Percentiles rank a stretch among this genome's conserved stretches.
These are phyloP conservation scores for Pythium angustatum DNA, from an alignment of 352 stramenopile species.

Conservation along the genomic window DNA sequence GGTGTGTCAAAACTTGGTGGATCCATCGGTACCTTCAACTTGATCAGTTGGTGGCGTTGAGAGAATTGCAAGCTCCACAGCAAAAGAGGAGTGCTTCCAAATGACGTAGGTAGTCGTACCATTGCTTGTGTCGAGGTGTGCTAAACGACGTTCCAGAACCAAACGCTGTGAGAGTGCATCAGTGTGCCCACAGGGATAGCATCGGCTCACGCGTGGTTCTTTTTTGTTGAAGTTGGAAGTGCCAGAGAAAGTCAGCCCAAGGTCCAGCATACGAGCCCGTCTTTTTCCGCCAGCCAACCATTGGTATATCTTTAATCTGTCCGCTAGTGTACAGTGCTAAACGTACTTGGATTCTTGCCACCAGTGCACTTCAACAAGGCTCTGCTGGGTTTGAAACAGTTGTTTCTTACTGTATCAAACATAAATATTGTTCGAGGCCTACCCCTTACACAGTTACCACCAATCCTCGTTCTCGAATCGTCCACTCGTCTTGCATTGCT, in stretches of 20 bases:
- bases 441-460: conserved; percentile 11
- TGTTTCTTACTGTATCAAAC: conserved; percentile 28
- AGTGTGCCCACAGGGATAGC: neutral
- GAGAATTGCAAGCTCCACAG: no score
- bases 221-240: conserved; percentile 72
- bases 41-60: neutral
- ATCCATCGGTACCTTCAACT: neutral
- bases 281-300: conserved; percentile 30
- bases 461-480: conserved; percentile 20
- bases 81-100: no score
- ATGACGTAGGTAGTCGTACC: neutral
- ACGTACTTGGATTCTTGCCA: conserved; percentile 18
- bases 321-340: conserved; percentile 17
- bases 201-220: conserved; percentile 29
- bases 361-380: conserved; percentile 52
- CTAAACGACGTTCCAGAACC: neutral
- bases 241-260: conserved; percentile 32
- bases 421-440: neutral
- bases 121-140: neutral
- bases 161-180: neutral
- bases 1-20: neutral
- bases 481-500: conserved; percentile 14
- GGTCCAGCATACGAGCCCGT: conserved; percentile 5
- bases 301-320: conserved; percentile 21
- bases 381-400: conserved; percentile 32